These are phyloP conservation scores for Rhizomucor pusillus DNA, from an alignment of 371 early-diverging fungal species.

Conservation along the genomic window DNA sequence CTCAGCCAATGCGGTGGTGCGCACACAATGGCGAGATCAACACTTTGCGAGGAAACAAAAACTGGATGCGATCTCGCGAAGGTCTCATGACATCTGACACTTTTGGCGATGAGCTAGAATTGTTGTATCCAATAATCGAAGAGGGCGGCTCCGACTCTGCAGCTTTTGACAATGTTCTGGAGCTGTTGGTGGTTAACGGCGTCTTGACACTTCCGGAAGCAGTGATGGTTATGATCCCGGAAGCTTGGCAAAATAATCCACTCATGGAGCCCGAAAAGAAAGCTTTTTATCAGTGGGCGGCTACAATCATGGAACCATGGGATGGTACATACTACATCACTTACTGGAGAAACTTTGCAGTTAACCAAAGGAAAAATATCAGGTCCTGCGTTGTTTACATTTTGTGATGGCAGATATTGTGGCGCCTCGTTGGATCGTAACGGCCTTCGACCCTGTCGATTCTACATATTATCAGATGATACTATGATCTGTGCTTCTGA, in stretches of 20 bases:
- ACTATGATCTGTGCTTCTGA: slow-evolving; percentile 97
- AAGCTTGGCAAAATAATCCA: slow-evolving; percentile 93
- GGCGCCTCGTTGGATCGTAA: slow-evolving; percentile 96
- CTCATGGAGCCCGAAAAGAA: slow-evolving; percentile 83
- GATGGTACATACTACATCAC: slow-evolving; percentile 60
- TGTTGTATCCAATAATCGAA: slow-evolving; percentile 93
- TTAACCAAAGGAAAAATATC: no score
- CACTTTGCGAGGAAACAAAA: slow-evolving; percentile 96
- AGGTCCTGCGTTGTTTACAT: slow-evolving; percentile 90
- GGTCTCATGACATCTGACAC: slow-evolving; percentile 83
- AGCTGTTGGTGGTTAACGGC: slow-evolving; percentile 88
- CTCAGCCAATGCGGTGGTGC: slow-evolving; percentile 96
- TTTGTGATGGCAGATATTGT: slow-evolving; percentile 94
- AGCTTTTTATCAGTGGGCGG: slow-evolving; percentile 95
- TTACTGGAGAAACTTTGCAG: no score
- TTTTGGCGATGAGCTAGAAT: slow-evolving; percentile 77
- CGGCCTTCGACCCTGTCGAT: slow-evolving; percentile 96
- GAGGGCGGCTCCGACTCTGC: slow-evolving; percentile 96
- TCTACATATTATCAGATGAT: slow-evolving; percentile 87
- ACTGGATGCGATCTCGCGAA: slow-evolving; percentile 98
- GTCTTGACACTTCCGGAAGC: slow-evolving; percentile 91
- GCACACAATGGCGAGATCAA: slow-evolving; percentile 99
- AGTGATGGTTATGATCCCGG: slow-evolving; percentile 97
- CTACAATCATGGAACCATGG: slow-evolving; percentile 97
- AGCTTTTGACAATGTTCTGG: slow-evolving; percentile 96